Evolutionary conservation across 768 basidiomycete genomes (phyloP).

Genomic region (Leccinum olivaceopallidum): DNA sequence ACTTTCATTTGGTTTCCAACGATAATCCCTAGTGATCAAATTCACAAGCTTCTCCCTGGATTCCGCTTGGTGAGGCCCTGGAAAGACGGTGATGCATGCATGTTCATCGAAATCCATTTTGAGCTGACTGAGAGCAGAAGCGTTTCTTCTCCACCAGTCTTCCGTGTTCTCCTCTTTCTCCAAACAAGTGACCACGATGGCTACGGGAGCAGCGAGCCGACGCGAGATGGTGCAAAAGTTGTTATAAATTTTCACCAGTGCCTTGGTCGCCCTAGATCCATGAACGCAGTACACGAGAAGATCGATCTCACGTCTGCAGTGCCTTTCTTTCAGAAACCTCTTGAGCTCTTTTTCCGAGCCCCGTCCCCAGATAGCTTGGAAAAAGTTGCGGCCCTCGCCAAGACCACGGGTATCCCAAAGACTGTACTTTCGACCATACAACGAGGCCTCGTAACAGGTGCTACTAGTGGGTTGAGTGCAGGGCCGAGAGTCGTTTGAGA

Average conservation of each 20-base stretch:
- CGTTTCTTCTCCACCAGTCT: constrained; percentile 35
- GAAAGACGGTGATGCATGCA: constrained; percentile 39
- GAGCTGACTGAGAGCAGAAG: constrained; percentile 20
- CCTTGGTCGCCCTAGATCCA: no score
- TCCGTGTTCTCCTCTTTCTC: constrained; percentile 32
- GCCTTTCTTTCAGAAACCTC: no score
- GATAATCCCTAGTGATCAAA: constrained; percentile 10
- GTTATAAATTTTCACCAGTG: no score
- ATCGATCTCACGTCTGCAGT: accelerated
- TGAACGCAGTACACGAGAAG: no score
- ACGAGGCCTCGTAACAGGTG: constrained; percentile 4
- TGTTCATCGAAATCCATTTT: constrained; percentile 37
- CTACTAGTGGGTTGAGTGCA: constrained; percentile 17
- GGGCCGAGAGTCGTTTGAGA: constrained; percentile 12
- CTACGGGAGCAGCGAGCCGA: constrained; percentile 33
- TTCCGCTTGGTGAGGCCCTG: constrained; percentile 1
- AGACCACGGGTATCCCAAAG: constrained; percentile 43
- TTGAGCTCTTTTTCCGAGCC: constrained; percentile 14
- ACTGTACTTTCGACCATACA: constrained; percentile 4
- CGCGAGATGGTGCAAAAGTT: no score
- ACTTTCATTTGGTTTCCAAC: constrained; percentile 7
- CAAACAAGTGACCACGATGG: constrained; percentile 36
- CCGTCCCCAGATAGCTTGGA: constrained; percentile 7
- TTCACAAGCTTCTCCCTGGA: constrained; percentile 18
- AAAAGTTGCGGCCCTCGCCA: constrained; percentile 26